Base-by-base conservation (phyloP, 495 filamentous ascomycete genomes). In the Letharia lupina region DNA sequence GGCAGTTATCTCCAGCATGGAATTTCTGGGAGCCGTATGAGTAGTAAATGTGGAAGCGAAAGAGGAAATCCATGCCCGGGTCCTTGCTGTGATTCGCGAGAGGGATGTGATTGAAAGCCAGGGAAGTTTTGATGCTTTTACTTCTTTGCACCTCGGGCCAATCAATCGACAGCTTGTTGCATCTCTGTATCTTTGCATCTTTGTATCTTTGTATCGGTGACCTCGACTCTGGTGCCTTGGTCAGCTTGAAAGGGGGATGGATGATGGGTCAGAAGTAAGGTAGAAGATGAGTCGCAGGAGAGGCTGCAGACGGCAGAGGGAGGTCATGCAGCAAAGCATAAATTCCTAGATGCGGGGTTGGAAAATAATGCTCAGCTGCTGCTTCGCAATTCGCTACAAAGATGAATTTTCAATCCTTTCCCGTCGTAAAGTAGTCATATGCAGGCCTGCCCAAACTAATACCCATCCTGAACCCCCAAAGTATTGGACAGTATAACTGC, bases 361-460 rank as follows among this genome's bases (percentile, higher is more conserved):
- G 15, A 18, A 6, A 28, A 28, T 0, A 37, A 57, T 33, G 52
- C 52, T 56, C 52, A 41, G 37, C 57, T 66, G 45, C 11, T 61
- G 6, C 57, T 52, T 61, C 2, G 23, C 39, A 0, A 42, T 61
- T 61, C 39, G 40, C 39, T 44, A 28, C 64, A 37, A 28, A 28
- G 23, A 28, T 28, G 23, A 28, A 28, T 28, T 28, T 28, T 28
- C 23, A 28, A 28, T 28, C 23, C 23, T 50, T 35, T 50, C 33
- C 16, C 48, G 20, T 48, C 20, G 2, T 10, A 5, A 4, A 1
- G 50, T 54, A 33, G 16, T 54, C 50, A 54, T 16, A 52, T 66
- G 64, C 64, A 66, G 44, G 59, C 50, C 41, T 66, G 58, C 64
- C 64, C 64, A 66, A 66, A 45, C 64, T 66, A 66, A 37, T 35